Evolutionary conservation across 306 rosid genomes (phyloP), one percentile per base, ranked within the genome.

Genomic region (Cicer bijugum): DNA sequence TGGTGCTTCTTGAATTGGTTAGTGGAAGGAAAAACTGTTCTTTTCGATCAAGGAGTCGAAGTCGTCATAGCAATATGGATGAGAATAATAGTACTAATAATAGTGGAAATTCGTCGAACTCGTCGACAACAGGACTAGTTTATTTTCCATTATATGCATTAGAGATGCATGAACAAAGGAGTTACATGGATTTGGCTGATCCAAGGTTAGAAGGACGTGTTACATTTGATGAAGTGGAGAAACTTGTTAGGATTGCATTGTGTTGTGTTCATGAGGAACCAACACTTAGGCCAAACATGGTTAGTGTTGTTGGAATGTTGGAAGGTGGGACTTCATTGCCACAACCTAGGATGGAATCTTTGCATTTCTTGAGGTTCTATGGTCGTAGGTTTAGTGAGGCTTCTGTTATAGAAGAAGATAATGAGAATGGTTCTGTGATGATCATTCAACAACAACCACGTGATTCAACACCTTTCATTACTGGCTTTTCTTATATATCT

Each of bases 191-290:
- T 70, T 87, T 91, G 58, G 96, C 85, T 38, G 97, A 93, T 58
- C 84, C 75, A 46, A 87, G 92, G 67, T 59, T 93, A 16, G 93
- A 83, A 85, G 90, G 91, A 52, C 90, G 92, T 3, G 94, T 85
- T 60, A 69, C 89, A 5, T 51, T 4, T 35, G 91, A 86, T 35
- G 94, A 91, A 20, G 96, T 85, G 71, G 91, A 87, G 82, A 91
- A 89, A 79, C 66, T 94, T 12, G 89, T 88, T 79, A 83, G 86
- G 9, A 61, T 94, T 11, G 95, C 96, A 19, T 79, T 94, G 83
- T 91, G 92, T 72, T 94, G 96, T 62, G 97, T 88, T 64, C 94
- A 94, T 6, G 98, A 94, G 85, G 97, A 89, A 33, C 98, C 98
- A 0, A 39, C 70, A 9, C 86, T 88, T 15, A 86, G 98, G 85